Percentiles rank a stretch among this genome's conserved stretches.
These are phyloP conservation scores for Escallonia rubra DNA, from an alignment of 129 eudicot species.

Conservation along the genomic window DNA sequence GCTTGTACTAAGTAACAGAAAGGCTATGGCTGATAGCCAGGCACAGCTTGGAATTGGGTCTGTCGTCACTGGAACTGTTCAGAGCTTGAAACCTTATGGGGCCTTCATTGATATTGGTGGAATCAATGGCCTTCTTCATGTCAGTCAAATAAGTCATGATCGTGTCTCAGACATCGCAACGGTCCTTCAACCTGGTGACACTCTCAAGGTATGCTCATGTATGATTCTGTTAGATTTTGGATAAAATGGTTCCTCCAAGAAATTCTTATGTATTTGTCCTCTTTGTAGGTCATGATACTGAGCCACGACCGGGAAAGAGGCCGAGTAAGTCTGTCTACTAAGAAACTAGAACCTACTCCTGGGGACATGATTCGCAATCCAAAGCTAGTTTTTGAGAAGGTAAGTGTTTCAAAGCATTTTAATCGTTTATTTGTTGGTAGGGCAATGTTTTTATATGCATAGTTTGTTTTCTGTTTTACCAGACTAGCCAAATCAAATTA, in stretches of 20 bases:
- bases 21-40: slow-evolving; percentile 94
- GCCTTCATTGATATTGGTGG: slow-evolving; percentile 97
- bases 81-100: slow-evolving; percentile 96
- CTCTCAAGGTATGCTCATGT: slow-evolving; percentile 51
- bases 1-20: slow-evolving; percentile 85
- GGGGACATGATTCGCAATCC: slow-evolving; percentile 99
- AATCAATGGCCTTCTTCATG: slow-evolving; percentile 91
- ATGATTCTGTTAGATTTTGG: not conserved
- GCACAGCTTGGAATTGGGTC: slow-evolving; percentile 94
- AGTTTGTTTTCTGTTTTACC: too few relatives aligned
- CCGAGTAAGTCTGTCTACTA: slow-evolving; percentile 88
- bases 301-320: slow-evolving; percentile 98
- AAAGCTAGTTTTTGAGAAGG: slow-evolving; percentile 89
- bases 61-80: slow-evolving; percentile 77
- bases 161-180: slow-evolving; percentile 89
- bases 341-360: slow-evolving; percentile 94
- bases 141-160: slow-evolving; percentile 95
- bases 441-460: too few relatives aligned
- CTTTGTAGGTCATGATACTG: slow-evolving; percentile 73
- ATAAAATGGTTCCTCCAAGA: not conserved
- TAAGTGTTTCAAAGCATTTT: slow-evolving; percentile 8
- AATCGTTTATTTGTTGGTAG: too few relatives aligned
- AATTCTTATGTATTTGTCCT: not conserved
- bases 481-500: too few relatives aligned
- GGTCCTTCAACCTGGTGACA: slow-evolving; percentile 92